Conservation (phyloP, 495 filamentous ascomycete species). For the Tuber magnatum region DNA sequence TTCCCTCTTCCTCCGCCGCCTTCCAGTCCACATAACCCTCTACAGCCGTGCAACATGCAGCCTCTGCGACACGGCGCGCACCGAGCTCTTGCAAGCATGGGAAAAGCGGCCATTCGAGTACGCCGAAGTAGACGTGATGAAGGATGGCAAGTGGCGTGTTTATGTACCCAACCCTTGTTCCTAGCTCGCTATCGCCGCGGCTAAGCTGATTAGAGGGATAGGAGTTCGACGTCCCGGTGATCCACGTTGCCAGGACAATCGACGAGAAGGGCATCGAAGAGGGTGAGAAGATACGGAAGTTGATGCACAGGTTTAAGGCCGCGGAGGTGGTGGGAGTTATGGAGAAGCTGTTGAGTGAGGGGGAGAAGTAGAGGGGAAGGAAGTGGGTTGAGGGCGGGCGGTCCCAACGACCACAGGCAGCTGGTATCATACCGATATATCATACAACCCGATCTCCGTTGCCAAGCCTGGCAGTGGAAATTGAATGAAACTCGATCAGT, state of each 20-base stretch:
- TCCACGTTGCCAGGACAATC: constrained; percentile 26
- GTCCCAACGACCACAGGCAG: not conserved
- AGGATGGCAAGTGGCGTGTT: constrained; percentile 15
- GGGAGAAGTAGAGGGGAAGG: constrained; percentile 7
- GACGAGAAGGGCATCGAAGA: constrained; percentile 16
- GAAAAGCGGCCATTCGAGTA: constrained; percentile 35
- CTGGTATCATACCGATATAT: no score
- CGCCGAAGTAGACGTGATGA: constrained; percentile 37
- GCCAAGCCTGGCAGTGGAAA: not conserved
- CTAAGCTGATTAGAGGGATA: not conserved
- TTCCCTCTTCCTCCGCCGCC: constrained; percentile 19
- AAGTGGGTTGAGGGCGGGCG: not conserved
- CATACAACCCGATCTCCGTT: not conserved
- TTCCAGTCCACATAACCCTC: constrained; percentile 37
- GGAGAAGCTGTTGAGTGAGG: constrained; percentile 15
- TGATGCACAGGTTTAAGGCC: constrained; percentile 32
- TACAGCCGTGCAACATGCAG: constrained; percentile 29
- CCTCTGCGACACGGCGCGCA: constrained; percentile 29
- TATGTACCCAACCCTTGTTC: constrained; percentile 24
- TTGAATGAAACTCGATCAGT: not conserved
- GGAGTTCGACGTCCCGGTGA: constrained; percentile 34
- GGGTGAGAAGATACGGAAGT: constrained; percentile 16
- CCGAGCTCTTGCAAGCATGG: constrained; percentile 30
- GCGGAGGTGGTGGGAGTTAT: constrained; percentile 31
- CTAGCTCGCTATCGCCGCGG: not conserved